phyloP scores from a whole-genome alignment of 148 eudicot species.

The Chenopodium suecicum region DNA sequence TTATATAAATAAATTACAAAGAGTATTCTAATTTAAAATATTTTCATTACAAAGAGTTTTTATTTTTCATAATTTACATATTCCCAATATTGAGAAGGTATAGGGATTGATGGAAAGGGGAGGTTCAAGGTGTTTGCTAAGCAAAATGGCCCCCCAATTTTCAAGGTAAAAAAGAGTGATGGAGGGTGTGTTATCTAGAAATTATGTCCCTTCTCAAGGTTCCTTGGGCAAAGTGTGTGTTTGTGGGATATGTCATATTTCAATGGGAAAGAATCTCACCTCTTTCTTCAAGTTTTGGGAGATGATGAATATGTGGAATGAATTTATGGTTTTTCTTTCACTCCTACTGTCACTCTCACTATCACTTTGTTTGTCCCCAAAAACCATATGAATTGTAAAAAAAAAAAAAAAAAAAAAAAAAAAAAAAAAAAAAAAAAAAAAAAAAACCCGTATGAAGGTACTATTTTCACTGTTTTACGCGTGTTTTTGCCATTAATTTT shows the following conservation, averaged over 20 bases:
- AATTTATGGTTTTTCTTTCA: conserved; percentile 15
- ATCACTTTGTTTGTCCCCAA: neutral
- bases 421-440: too few species aligned
- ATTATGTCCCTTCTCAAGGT: conserved; percentile 51
- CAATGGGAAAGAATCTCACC: conserved; percentile 26
- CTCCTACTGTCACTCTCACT: neutral
- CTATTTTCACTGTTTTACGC: too few species aligned
- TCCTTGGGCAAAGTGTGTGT: conserved; percentile 32
- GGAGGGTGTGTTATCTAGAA: conserved; percentile 37
- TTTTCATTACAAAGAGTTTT: neutral
- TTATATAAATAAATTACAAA: too few species aligned
- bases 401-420: too few species aligned
- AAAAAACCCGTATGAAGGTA: neutral
- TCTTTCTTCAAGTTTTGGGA: conserved; percentile 29
- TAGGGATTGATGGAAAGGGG: conserved; percentile 35
- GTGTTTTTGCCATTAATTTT: too few species aligned
- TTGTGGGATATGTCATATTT: conserved; percentile 15
- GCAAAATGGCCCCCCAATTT: conserved; percentile 28
- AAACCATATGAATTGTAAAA: neutral
- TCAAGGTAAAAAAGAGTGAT: conserved; percentile 24
- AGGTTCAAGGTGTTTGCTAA: conserved; percentile 6
- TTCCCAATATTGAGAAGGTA: neutral
- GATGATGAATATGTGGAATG: conserved; percentile 11
- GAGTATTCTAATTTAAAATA: too few species aligned
- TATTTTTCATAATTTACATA: neutral